Base-by-base conservation (phyloP, 768 basidiomycete genomes). In the Russula ochroleuca region DNA sequence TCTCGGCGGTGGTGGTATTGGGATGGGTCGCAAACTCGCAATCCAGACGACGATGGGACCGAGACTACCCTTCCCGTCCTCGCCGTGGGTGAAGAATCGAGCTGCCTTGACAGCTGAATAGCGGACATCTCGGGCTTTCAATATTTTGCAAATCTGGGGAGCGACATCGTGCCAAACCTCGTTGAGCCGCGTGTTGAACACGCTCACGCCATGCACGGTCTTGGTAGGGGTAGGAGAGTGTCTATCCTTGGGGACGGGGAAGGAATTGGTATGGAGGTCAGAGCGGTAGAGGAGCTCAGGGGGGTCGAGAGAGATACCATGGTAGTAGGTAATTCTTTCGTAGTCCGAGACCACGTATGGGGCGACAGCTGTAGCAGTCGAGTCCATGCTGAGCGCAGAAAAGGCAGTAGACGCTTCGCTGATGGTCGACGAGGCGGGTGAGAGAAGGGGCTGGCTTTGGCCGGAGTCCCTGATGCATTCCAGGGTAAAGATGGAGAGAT, bases 41-140 rank as follows among this genome's bases (percentile, higher is more conserved):
- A 72, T 67, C 71, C 71, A 72, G 3, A 72, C 60, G 0, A 69
- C 68, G 62, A 72, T 19, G 54, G 70, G 71, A 23, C 70, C 68
- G 37, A 70, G 38, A 50, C 21, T 70, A 7, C 21, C 43, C 52
- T 62, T 45, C 31, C 61, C 65, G 21, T 62, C 59, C 48, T 65
- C 55, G n/a, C 31, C 56, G n/a, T 57, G 56, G 31, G 56, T 33
- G 56, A 47, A 1, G 43, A 57, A 57, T 1, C 56, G 56, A 47
- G 56, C 56, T 0, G 56, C n/a, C 28, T 33, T 57, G 31, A 52
- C 2, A 28, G 40, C 28, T 17, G 59, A 51, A 19, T 41, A 45
- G 25, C 28, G 35, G 38, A 62, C 47, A 1, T 9, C 1, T 2
- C 1, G 19, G 33, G n/a, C 43, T 33, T 57, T 47, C 43, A 57